phyloP scores from a whole-genome alignment of 371 early-diverging fungal genomes.

The Funneliformis caledonium region DNA sequence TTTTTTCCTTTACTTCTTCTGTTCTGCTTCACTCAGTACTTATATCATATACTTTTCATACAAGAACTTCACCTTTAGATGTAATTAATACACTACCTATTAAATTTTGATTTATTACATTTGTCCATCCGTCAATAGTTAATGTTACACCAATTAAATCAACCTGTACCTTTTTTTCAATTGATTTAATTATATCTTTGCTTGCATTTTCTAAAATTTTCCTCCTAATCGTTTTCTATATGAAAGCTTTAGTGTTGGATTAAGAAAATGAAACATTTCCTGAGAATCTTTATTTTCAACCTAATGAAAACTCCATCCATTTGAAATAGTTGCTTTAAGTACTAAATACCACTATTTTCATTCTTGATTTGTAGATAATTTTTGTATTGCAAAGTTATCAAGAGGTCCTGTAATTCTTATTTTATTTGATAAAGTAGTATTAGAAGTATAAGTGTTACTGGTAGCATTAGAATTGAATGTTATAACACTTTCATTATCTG shows the following conservation, averaged over 20 bases:
- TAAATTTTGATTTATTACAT: background rate
- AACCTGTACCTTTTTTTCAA: background rate
- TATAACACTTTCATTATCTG: no score
- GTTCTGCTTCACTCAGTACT: background rate
- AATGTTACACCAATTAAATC: background rate
- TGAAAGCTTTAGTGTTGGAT: no score
- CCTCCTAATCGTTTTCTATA: background rate
- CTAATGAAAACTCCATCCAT: background rate
- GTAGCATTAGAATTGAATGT: background rate
- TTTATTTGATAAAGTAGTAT: background rate
- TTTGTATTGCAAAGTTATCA: background rate
- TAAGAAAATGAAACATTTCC: no score
- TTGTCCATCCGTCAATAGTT: background rate
- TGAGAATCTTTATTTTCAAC: constrained; percentile 14
- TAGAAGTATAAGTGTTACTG: no score
- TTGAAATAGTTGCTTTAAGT: background rate
- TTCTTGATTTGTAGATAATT: background rate
- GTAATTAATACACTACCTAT: background rate
- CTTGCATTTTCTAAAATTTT: background rate
- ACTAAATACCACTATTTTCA: background rate
- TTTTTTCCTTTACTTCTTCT: background rate
- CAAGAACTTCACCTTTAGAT: background rate
- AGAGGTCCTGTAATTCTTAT: background rate
- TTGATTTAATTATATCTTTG: background rate
- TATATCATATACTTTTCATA: constrained; percentile 5